Evolutionary conservation across 169 alveolate species (phyloP).

Genomic region (Eimeria sp.): DNA sequence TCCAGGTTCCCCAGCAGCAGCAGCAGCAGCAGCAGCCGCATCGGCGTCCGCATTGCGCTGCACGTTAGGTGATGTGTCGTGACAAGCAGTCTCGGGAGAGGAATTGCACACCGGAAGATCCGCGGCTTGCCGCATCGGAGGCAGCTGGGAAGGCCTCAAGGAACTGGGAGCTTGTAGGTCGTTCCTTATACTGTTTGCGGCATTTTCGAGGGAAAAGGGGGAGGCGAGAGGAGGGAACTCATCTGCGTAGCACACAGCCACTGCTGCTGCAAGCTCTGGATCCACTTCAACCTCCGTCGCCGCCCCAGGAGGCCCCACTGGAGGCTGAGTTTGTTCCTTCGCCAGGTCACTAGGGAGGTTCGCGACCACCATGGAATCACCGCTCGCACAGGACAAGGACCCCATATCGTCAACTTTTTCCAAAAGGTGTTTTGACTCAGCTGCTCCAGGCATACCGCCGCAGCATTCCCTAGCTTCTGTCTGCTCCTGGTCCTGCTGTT

Average conservation of each 20-base stretch:
- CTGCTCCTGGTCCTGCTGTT: conserved; percentile 17
- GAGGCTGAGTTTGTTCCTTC: background rate
- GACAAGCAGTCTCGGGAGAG: background rate
- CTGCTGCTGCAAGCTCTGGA: conserved; percentile 18
- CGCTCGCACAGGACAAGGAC: background rate
- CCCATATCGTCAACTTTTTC: background rate
- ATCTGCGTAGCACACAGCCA: conserved; percentile 52
- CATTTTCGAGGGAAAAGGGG: background rate
- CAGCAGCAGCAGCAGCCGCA: background rate
- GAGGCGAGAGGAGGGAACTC: conserved; percentile 64
- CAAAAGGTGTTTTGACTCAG: background rate
- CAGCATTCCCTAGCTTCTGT: background rate
- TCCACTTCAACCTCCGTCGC: background rate
- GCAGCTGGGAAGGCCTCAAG: background rate
- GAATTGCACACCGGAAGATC: background rate
- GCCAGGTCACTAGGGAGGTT: background rate
- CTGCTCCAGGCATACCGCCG: background rate
- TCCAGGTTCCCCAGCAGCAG: background rate
- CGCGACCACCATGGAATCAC: background rate
- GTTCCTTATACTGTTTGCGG: background rate
- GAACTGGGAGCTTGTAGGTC: background rate
- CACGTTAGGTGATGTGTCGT: background rate
- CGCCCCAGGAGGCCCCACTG: background rate
- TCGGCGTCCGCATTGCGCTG: background rate
- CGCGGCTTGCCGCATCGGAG: background rate